Percentiles rank a stretch among this genome's conserved stretches.
Evolutionary conservation across 106 monocot species (phyloP).

Genomic region (Dendrobium officinale): DNA sequence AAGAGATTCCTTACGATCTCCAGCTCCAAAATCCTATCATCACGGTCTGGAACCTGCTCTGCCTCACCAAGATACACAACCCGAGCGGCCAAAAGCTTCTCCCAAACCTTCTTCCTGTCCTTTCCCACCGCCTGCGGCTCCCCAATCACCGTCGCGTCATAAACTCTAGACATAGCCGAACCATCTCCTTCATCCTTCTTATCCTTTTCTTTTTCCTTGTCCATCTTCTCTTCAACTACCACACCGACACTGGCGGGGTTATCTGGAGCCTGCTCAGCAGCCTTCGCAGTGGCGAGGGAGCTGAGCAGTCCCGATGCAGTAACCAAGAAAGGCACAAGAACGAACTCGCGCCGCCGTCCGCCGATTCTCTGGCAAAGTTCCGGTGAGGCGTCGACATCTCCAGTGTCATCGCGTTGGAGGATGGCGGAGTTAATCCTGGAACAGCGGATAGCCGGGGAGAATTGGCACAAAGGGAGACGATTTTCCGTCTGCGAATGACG

Average conservation of each 20-base stretch:
- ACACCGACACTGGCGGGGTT: not conserved
- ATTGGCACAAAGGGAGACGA: not conserved
- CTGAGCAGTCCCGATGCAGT: conserved; percentile 23
- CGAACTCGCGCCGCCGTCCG: conserved; percentile 33
- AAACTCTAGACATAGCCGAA: conserved; percentile 52
- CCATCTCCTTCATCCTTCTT: conserved; percentile 20
- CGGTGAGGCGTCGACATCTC: not conserved
- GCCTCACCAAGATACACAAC: conserved; percentile 89
- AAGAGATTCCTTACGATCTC: conserved; percentile 71
- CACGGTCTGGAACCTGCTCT: conserved; percentile 73
- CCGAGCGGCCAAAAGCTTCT: conserved; percentile 71
- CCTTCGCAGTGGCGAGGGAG: conserved; percentile 17
- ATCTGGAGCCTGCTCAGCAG: conserved; percentile 30
- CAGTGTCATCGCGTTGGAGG: conserved; percentile 4
- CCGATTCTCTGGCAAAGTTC: not conserved
- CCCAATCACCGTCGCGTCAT: conserved; percentile 84
- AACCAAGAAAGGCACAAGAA: conserved; percentile 50
- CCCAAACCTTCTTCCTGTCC: conserved; percentile 77
- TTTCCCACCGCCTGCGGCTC: conserved; percentile 84
- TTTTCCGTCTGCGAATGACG: not conserved
- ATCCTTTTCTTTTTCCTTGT: conserved; percentile 13
- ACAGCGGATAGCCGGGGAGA: conserved; percentile 8
- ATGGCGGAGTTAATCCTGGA: not conserved
- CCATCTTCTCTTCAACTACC: conserved; percentile 4
- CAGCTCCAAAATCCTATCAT: conserved; percentile 73